These are phyloP conservation scores for Hydnomerulius pinastri DNA, from an alignment of 768 basidiomycete species.

Conservation along the genomic window DNA sequence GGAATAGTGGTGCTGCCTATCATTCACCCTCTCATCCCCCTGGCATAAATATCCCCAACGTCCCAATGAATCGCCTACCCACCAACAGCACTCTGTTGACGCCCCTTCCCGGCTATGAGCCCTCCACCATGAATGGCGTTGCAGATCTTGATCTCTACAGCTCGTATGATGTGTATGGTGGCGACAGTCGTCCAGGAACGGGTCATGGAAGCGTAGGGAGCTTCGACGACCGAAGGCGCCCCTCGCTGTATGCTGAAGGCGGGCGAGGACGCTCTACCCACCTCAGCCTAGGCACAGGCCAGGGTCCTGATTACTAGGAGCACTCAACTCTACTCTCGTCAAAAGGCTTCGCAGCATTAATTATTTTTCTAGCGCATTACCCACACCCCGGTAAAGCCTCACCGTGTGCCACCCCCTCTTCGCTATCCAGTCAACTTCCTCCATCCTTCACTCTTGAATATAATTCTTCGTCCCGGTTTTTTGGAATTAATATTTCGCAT, in stretches of 20 bases:
- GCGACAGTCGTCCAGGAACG: conserved; percentile 41
- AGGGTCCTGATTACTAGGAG: conserved; percentile 10
- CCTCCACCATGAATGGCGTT: conserved; percentile 33
- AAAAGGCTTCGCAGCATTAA: not conserved
- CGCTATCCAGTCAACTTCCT: not conserved
- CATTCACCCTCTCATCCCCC: conserved; percentile 27
- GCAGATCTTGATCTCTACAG: conserved; percentile 18
- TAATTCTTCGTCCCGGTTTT: conserved; percentile 3
- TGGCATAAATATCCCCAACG: conserved; percentile 16
- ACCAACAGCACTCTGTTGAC: conserved; percentile 70
- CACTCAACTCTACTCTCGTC: not conserved
- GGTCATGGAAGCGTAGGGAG: conserved; percentile 35
- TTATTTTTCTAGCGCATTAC: not conserved
- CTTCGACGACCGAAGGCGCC: conserved; percentile 23
- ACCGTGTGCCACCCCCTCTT: conserved; percentile 1
- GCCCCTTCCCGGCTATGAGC: conserved; percentile 63
- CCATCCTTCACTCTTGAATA: conserved; percentile 7
- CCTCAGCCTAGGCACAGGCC: conserved; percentile 7
- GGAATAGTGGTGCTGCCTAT: conserved; percentile 15
- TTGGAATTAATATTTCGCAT: conserved; percentile 5
- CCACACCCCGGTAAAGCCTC: not conserved
- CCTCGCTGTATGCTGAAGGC: conserved; percentile 4
- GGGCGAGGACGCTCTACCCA: conserved; percentile 24
- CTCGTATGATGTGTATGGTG: conserved; percentile 41
- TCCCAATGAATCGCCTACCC: conserved; percentile 47